Percentiles rank a stretch among this genome's conserved stretches.
Conservation (phyloP, 805 yeast genomes). For the Saturnispora zaruensis region DNA sequence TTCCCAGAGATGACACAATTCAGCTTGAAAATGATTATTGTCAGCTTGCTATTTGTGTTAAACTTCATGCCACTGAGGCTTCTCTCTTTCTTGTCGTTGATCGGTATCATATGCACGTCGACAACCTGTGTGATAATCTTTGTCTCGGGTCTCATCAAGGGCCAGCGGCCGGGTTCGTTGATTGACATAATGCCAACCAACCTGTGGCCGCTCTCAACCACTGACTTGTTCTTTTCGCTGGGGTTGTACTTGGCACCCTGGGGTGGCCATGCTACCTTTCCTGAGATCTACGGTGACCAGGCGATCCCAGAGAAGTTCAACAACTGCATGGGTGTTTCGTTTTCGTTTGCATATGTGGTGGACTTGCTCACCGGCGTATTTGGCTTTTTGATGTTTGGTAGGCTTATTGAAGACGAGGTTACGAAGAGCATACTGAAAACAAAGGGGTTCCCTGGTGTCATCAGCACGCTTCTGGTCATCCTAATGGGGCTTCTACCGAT, state of each 20-base stretch:
- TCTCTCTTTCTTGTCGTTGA: constrained; percentile 56
- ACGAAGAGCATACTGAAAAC: constrained; percentile 38
- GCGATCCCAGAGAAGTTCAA: constrained; percentile 51
- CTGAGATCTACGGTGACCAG: constrained; percentile 67
- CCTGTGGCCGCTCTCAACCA: constrained; percentile 48
- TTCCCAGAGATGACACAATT: constrained; percentile 33
- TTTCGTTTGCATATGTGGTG: constrained; percentile 48
- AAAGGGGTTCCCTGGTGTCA: constrained; percentile 41
- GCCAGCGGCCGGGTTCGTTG: constrained; percentile 66
- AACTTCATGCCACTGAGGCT: constrained; percentile 67
- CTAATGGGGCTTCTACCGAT: constrained; percentile 76
- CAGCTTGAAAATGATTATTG: constrained; percentile 35
- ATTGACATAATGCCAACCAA: constrained; percentile 55
- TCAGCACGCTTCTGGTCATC: constrained; percentile 44
- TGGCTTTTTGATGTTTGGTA: constrained; percentile 57
- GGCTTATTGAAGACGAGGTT: constrained; percentile 40
- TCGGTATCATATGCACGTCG: constrained; percentile 66
- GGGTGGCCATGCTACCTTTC: constrained; percentile 80
- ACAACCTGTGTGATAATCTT: constrained; percentile 52
- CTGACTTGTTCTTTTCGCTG: constrained; percentile 48
- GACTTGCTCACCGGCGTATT: constrained; percentile 57
- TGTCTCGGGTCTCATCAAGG: constrained; percentile 55
- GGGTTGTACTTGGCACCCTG: constrained; percentile 73
- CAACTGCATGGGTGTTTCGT: constrained; percentile 47
- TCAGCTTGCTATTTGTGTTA: constrained; percentile 33